Percentiles rank a stretch among this genome's conserved stretches.
These are phyloP conservation scores for Paracamarosporium sp. DNA, from an alignment of 2,329 filamentous ascomycete species.

Conservation along the genomic window DNA sequence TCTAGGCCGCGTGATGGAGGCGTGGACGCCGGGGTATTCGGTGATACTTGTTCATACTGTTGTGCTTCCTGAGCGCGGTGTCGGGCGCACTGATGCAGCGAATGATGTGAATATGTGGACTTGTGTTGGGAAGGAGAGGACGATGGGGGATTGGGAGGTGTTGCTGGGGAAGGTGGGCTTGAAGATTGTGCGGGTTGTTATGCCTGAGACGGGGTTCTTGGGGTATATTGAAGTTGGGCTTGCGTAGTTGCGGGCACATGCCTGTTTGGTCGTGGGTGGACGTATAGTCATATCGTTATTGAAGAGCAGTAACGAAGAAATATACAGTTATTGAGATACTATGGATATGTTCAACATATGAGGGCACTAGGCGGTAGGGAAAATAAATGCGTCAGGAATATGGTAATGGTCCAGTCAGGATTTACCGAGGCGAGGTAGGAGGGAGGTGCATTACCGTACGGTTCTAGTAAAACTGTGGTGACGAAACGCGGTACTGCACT, in stretches of 20 bases:
- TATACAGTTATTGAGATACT: too few species aligned
- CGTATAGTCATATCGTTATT: too few species aligned
- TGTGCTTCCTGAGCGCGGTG: neutral
- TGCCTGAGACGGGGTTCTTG: neutral
- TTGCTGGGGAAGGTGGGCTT: neutral
- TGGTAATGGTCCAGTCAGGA: too few species aligned
- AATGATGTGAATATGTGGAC: neutral
- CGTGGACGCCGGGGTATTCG: neutral
- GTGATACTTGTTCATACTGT: neutral
- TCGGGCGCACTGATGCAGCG: neutral
- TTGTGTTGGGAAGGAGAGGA: neutral
- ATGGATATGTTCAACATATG: too few species aligned
- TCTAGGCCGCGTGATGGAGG: neutral
- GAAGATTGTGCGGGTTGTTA: neutral
- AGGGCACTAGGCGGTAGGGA: too few species aligned
- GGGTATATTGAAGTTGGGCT: neutral
- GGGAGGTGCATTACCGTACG: too few species aligned
- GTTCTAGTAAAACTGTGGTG: too few species aligned
- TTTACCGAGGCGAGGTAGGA: too few species aligned
- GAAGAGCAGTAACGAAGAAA: too few species aligned
- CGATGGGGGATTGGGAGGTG: neutral
- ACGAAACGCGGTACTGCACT: too few species aligned
- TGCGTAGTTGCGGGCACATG: neutral
- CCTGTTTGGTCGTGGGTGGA: too few species aligned
- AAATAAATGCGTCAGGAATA: too few species aligned